phyloP scores from a whole-genome alignment of 345 rosid genomes.

The Chamaenerion angustifolium region DNA sequence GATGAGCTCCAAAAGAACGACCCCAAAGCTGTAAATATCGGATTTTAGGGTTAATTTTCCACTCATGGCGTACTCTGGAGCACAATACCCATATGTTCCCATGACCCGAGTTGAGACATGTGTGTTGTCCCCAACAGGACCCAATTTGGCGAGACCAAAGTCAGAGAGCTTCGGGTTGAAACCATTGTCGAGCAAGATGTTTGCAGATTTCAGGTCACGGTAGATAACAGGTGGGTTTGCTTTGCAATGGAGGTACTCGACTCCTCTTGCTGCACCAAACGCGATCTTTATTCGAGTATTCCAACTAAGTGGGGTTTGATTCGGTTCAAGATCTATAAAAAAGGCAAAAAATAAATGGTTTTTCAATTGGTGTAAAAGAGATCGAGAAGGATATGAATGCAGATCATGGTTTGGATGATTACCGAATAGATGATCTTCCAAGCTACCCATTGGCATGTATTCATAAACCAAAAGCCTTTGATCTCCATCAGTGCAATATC shows the following conservation, averaged over 20 bases:
- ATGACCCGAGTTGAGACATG: constrained; percentile 95
- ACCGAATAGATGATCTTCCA: constrained; percentile 96
- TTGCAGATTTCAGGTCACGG: constrained; percentile 88
- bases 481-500: constrained; percentile 91
- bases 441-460: constrained; percentile 87
- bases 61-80: constrained; percentile 97
- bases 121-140: constrained; percentile 94
- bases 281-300: constrained; percentile 75
- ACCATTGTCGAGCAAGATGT: constrained; percentile 63
- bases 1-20: constrained; percentile 79
- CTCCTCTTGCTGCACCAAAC: constrained; percentile 74
- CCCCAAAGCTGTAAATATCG: constrained; percentile 96
- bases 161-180: constrained; percentile 81
- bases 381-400: neutral
- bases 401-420: constrained; percentile 10
- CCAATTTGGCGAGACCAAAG: constrained; percentile 89
- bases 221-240: constrained; percentile 89
- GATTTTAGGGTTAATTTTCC: constrained; percentile 89
- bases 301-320: constrained; percentile 55
- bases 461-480: constrained; percentile 92
- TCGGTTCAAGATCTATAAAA: constrained; percentile 40
- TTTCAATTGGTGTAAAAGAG: too few relatives aligned
- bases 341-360: neutral
- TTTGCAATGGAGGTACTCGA: constrained; percentile 86
- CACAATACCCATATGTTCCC: constrained; percentile 98